phyloP scores from a whole-genome alignment of 176 grass and related monocot species.

The Saccharum spontaneum region DNA sequence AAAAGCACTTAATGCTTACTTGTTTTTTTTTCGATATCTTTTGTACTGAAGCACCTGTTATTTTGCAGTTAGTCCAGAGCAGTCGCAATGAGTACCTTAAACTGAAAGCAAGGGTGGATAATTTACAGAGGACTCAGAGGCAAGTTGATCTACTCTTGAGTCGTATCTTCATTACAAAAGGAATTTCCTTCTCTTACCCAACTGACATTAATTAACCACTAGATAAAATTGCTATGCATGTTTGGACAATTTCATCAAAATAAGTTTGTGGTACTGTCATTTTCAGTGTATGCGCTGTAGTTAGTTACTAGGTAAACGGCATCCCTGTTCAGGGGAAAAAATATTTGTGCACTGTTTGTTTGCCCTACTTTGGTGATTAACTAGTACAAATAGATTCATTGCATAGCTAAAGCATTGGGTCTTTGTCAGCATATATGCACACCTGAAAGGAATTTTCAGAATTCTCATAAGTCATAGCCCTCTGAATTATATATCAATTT shows the following conservation, averaged over 20 bases:
- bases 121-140: constrained; percentile 82
- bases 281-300: neutral
- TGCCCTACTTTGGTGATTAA: neutral
- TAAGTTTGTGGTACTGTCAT: neutral
- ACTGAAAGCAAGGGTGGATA: constrained; percentile 73
- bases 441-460: neutral
- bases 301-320: neutral
- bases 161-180: neutral
- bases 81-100: constrained; percentile 84
- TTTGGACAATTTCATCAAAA: neutral
- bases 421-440: neutral
- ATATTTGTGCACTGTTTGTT: neutral
- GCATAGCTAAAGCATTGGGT: neutral
- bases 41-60: constrained; percentile 23
- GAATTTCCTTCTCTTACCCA: neutral
- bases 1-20: neutral
- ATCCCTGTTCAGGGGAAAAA: neutral
- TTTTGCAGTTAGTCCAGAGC: constrained; percentile 73
- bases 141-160: constrained; percentile 16
- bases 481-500: neutral
- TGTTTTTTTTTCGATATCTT: neutral
- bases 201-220: neutral
- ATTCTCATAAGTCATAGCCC: neutral
- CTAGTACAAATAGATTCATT: neutral
- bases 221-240: neutral